Base-by-base conservation (phyloP, 2,329 filamentous ascomycete species). In the Septoria petroselini region DNA sequence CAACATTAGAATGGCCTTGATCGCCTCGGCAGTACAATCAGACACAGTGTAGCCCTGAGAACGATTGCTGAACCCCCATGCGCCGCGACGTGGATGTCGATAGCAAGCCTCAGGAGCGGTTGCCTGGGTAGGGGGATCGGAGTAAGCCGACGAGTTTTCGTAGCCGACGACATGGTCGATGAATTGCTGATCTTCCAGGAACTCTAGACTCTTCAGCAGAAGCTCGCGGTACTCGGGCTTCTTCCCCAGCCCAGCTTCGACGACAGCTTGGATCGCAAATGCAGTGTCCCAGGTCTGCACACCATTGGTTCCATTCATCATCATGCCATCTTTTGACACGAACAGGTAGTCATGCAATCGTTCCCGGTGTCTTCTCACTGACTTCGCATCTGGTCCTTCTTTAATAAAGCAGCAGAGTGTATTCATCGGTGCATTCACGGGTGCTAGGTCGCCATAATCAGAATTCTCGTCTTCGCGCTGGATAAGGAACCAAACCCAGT, bases 281-380 rank as follows among this genome's bases (percentile, higher is more conserved):
- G 90, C 80, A 0, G 93, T 98, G 66, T 98, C 93, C 93, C 93
- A 98, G 57, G 84, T 86, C 69, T 98, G 93, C 1, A 97, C 91
- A n/a, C 93, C 93, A 60, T 98, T 97, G 7, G 93, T 98, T 30
- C 93, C 93, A 62, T 96, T 96, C 70, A 85, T 85, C 40, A 97
- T 77, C 88, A 98, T 89, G 4, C 93, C 93, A 66, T 96, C 91
- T 27, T 83, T 70, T 57, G 94, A 95, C 41, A 98, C 77, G 91
- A 93, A 98, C 23, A 98, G 70, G 54, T 85, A 94, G 62, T 98
- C 93, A 35, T 88, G 79, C 9, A 95, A 70, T 3, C 89, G 82
- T 62, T 96, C 88, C 7, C 88, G 75, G 63, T 96, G 91, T 33
- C 85, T 80, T 41, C 80, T 78, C 21, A 95, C 84, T 0, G 84